Evolutionary conservation across 1,139 yeast genomes (phyloP), one percentile per base, ranked within the genome.

Genomic region (Meyerozyma sp.): DNA sequence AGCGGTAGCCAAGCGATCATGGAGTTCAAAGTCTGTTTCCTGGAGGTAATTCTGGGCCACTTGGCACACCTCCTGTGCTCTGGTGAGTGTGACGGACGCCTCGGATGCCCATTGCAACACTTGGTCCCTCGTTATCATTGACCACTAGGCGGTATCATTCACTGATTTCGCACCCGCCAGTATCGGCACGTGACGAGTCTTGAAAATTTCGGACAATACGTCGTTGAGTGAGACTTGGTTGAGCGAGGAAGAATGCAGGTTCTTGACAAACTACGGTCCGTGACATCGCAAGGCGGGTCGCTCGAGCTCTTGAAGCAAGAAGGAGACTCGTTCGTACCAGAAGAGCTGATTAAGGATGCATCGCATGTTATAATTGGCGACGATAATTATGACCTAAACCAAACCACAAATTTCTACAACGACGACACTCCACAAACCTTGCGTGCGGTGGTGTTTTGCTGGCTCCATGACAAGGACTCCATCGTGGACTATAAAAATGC

Each of bases 401-500:
- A 63, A 11, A 49, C 51, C n/a, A 84, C 95, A 3, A 75, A 77
- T 45, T 84, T 85, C 54, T 67, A 68, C 47, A 71, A 78, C 41
- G 84, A 81, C 42, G 80, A 69, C 39, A 63, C 60, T 13, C 63
- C 66, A 16, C 73, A 83, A 41, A 68, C 75, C n/a, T 66, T 87
- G 46, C 69, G 80, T 49, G 79, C 85, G 1, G 82, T 88, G 4
- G 75, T 82, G 32, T 89, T 89, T 58, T 86, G 95, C 52, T 93
- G 96, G 94, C 51, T 83, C 28, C 80, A 81, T 51, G 82, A 79
- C 48, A 90, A 87, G 46, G 73, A 85, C 32, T 79, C 84, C 36
- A 85, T 90, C 42, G 84, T 96, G 10, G 96, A 90, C 46, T 91
- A 93, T 59, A 78, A 89, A 50, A 77, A 82, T 21, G 82, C 78